Base-by-base conservation (phyloP, 495 filamentous ascomycete genomes). In the Ascobolus immersus region DNA sequence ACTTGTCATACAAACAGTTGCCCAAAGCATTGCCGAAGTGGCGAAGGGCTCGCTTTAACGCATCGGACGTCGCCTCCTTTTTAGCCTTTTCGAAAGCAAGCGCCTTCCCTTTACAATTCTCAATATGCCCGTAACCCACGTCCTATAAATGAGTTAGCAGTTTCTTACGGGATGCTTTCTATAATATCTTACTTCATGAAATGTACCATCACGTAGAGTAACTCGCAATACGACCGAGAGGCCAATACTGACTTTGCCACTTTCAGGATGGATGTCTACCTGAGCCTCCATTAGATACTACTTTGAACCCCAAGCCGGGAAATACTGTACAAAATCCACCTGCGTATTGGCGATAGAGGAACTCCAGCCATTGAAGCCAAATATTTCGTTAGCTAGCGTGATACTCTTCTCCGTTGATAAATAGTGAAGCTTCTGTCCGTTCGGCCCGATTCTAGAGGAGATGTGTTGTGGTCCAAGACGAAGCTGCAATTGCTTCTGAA, bases 291-390 rank as follows among this genome's bases (percentile, higher is more conserved):
- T 50, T n/a, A n/a, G n/a, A n/a, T n/a, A n/a, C n/a, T n/a, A n/a
- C n/a, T n/a, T n/a, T n/a, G 26, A 13, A 13, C 1, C 2, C 5
- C 8, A 18, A n/a, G 21, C 4, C 17, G 15, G 15, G 10, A 26
- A 17, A 11, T 15, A 21, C n/a, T 35, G 15, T 39, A 89, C 79
- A 53, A 80, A 94, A 50, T 96, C 86, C 32, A 93, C 72, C 45
- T 82, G 71, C 12, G 90, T 71, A 41, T 80, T 73, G 47, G 75
- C 72, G 32, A 99, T 89, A 28, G 69, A 65, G 34, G 75, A 86
- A 9, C 77, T 89, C 86, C 86, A 99, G 28, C 86, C 86, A 54
- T 94, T 93, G 59, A 99, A 99, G 6, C 86, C 86, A 54, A 99
- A 93, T 3, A 94, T 76, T 44, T 99, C 80, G 46, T 99, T 99